These are phyloP conservation scores for Pseudonitzschia pungens DNA, from an alignment of 108 stramenopile species.

Conservation along the genomic window DNA sequence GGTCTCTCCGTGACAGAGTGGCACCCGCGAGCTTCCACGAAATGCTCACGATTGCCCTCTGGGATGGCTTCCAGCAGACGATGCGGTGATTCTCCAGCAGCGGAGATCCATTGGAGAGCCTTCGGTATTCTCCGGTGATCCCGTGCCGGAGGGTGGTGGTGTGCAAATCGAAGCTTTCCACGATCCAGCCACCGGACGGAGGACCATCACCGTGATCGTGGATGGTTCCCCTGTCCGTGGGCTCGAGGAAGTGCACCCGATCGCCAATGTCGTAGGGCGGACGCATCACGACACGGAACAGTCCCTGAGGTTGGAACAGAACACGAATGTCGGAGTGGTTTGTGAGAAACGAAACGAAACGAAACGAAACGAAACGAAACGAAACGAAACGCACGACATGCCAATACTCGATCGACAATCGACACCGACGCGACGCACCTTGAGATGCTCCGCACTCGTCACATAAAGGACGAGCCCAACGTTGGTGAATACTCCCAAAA, in stretches of 20 bases:
- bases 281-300: conserved; percentile 46
- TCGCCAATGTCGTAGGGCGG: conserved; percentile 82
- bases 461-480: conserved; percentile 60
- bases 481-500: conserved; percentile 40
- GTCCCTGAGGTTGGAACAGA: conserved; percentile 6
- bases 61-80: conserved; percentile 70
- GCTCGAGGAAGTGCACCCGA: conserved; percentile 44
- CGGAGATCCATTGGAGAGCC: conserved; percentile 60
- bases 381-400: not conserved
- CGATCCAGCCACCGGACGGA: conserved; percentile 49
- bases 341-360: conserved; percentile 1
- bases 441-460: conserved; percentile 65
- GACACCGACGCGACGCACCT: conserved; percentile 38
- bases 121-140: conserved; percentile 70
- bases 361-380: no score
- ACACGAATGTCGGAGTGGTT: conserved; percentile 24
- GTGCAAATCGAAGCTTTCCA: conserved; percentile 63
- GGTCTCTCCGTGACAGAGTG: conserved; percentile 34
- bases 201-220: not conserved
- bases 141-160: conserved; percentile 66
- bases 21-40: conserved; percentile 57
- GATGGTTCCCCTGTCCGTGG: not conserved
- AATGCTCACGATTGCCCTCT: conserved; percentile 49
- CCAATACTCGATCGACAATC: not conserved
- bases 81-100: conserved; percentile 51